Base-by-base conservation (phyloP, 2,329 filamentous ascomycete species). In the Setomelanomma holmii region DNA sequence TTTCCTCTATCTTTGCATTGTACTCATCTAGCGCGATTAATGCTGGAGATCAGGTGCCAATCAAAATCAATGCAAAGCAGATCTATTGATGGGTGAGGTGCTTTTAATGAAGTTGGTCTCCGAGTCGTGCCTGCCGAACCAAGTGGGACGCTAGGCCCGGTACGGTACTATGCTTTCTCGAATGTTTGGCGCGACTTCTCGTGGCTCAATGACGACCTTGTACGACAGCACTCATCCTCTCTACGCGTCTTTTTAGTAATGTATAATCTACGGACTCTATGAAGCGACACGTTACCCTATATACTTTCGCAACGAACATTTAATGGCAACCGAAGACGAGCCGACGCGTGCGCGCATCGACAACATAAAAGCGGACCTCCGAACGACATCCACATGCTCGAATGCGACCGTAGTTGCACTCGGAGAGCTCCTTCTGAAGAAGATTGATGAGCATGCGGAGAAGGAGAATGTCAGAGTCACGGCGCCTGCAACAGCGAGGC, bases 321-420 rank as follows among this genome's bases (percentile, higher is more conserved):
- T 53, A 42, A 74, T 75, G 72, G 67, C 70, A 40, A 55, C 62
- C 39, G 61, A 66, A 40, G 54, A 64, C 44, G 63, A 64, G 42
- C 46, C 67, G 33, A 51, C 57, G 75, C 80, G 55, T 83, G 80
- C 47, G 50, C 76, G 78, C 58, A 76, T 77, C 60, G 79, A 82
- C 51, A 76, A 73, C 50, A 75, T 83, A 66, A 81, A 79, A 66
- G 69, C 67, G 59, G 77, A 80, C 45, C 74, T 83, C 34, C 66
- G 71, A 43, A 79, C 79, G 17, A 75, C 76, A 59, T 68, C 78
- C 45, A 81, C 80, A 61, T 84, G 81, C 61, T 78, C 80, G 23
- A 70, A 78, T 12, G 65, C 76, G 10, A 83, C 79, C 1, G 74
- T 77, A 4, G 67, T 73, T 40, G 66, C 76, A 19, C 75, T 85